Evolutionary conservation across 257 asterid species (phyloP).

Genomic region (Solanum etuberosum): DNA sequence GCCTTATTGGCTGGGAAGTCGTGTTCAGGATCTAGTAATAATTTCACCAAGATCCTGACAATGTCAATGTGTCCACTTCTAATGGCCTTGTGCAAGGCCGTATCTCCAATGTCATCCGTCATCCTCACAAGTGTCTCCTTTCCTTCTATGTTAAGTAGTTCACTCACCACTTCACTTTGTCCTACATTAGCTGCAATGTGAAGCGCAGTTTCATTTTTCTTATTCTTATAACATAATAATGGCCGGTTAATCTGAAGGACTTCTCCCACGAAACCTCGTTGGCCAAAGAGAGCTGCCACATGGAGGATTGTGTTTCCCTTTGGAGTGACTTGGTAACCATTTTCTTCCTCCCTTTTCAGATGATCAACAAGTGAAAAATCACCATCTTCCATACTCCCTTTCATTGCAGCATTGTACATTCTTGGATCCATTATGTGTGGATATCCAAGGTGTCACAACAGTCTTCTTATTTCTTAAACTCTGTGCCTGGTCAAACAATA

Average conservation of each 20-base stretch:
- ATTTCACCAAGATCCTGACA: neutral
- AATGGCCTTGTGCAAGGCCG: conserved; percentile 5
- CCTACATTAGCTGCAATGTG: conserved; percentile 7
- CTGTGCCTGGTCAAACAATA: fast-evolving
- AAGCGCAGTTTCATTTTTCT: conserved; percentile 6
- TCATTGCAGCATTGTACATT: neutral
- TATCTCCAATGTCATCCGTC: neutral
- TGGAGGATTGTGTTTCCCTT: conserved; percentile 11
- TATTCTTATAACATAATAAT: neutral
- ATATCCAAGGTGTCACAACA: too few species aligned
- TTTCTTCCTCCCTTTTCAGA: neutral
- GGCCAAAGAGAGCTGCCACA: conserved; percentile 1
- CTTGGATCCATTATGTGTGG: neutral
- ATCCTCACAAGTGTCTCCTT: neutral
- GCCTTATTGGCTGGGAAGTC: neutral
- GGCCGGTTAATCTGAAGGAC: neutral
- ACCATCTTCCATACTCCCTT: neutral
- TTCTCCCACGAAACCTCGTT: neutral
- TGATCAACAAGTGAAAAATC: neutral
- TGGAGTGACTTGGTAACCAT: conserved; percentile 1
- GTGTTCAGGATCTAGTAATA: neutral
- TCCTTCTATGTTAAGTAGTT: neutral
- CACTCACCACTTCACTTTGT: neutral
- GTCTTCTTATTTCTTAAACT: too few species aligned
- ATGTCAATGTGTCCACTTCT: neutral